Evolutionary conservation across 2,329 filamentous ascomycete species (phyloP).

Genomic region (Fusarium mangiferae): DNA sequence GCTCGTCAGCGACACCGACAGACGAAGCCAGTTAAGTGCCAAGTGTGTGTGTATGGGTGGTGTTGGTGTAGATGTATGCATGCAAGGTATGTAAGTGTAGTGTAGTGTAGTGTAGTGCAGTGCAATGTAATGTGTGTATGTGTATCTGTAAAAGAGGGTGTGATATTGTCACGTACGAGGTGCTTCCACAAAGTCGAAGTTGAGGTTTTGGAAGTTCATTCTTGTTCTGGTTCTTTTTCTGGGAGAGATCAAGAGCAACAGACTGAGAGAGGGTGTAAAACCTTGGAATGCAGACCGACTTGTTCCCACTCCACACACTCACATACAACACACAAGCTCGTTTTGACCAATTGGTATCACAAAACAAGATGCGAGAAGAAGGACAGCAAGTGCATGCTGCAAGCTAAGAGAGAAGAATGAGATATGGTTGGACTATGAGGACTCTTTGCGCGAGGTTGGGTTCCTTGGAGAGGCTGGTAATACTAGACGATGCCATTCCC

Average conservation of each 20-base stretch:
- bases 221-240: slow-evolving; percentile 31
- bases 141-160: slow-evolving; percentile 10
- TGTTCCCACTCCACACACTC: slow-evolving; percentile 48
- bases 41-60: not conserved
- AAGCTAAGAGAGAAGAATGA: slow-evolving; percentile 39
- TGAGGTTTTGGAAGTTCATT: slow-evolving; percentile 53
- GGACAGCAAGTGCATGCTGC: slow-evolving; percentile 43
- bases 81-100: not conserved
- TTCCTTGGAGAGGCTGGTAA: slow-evolving; percentile 39
- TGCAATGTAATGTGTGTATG: not conserved
- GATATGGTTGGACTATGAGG: slow-evolving; percentile 49
- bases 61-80: slow-evolving; percentile 4
- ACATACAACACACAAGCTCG: slow-evolving; percentile 36
- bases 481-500: slow-evolving; percentile 34
- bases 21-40: slow-evolving; percentile 16
- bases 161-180: slow-evolving; percentile 48
- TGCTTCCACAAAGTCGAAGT: slow-evolving; percentile 52
- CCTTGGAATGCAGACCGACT: slow-evolving; percentile 40
- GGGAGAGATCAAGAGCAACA: slow-evolving; percentile 7
- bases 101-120: not conserved
- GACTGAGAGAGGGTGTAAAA: slow-evolving; percentile 8
- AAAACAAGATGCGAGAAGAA: slow-evolving; percentile 46
- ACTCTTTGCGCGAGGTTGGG: slow-evolving; percentile 44
- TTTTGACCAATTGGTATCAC: slow-evolving; percentile 49
- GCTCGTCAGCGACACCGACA: slow-evolving; percentile 34